Evolutionary conservation across 1,139 yeast genomes (phyloP), one percentile per base, ranked within the genome.

Genomic region (Kodamaea alishanica): DNA sequence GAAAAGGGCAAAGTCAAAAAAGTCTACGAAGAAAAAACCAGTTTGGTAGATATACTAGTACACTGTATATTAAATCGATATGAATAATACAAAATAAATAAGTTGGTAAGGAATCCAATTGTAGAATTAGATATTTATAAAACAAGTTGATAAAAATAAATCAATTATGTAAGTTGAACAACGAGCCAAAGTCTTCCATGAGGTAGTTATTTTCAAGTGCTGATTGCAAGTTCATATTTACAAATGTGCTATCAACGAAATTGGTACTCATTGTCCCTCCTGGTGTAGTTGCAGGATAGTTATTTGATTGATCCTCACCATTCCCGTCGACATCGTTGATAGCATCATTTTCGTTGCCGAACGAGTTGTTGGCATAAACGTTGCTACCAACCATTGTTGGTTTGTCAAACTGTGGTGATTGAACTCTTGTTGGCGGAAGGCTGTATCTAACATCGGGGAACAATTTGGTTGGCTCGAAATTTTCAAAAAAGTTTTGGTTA

Each of bases 391-490:
- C 41, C 26, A 41, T 37, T 12, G 33, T 10, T 11, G 30, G 24
- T 6, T 35, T 33, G 2, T 28, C 42, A 11, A 37, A 26, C 32
- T 37, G 46, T 5, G 72, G 72, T 4, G 73, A 63, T 43, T 67
- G 73, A 0, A 61, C 62, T 42, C 73, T 54, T 1, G 73, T 65
- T 8, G 67, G 63, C 2, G 74, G 71, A 23, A 56, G 46, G 46
- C 74, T 67, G 34, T 48, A 50, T 38, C 52, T 56, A 10, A 54
- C 52, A 28, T 59, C 68, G 10, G 77, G 77, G 46, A 73, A 73
- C 50, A 73, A 65, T 47, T 73, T 77, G 1, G 75, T 65, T 8
- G 77, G 77, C 44, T 72, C 75, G 48, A 71, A 72, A 49, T 70
- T 70, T 35, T 70, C 75, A 47, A 69, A 64, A 48, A 71, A 72